Conservation (phyloP, 768 basidiomycete species). For the Gymnopilus junonius region DNA sequence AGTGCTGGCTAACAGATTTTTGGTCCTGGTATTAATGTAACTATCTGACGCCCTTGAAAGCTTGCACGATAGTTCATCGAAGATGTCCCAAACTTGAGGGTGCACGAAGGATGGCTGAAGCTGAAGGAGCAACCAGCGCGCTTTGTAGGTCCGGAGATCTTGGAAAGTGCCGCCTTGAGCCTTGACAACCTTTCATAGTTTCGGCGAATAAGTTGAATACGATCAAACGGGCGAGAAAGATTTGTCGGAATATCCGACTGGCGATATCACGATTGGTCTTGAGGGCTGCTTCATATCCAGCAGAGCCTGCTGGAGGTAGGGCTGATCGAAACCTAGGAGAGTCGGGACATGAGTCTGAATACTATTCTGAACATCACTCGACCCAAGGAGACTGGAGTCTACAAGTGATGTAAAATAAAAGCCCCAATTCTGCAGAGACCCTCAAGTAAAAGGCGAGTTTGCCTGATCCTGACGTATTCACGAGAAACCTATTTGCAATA, state of each 20-base stretch:
- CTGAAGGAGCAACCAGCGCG: constrained; percentile 47
- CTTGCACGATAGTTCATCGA: constrained; percentile 40
- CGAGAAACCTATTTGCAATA: constrained; percentile 37
- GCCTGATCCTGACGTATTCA: constrained; percentile 53
- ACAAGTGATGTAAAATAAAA: constrained; percentile 51
- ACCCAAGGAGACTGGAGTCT: constrained; percentile 48
- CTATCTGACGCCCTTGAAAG: constrained; percentile 36
- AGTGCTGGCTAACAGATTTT: constrained; percentile 33
- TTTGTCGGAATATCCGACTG: constrained; percentile 37
- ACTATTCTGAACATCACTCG: constrained; percentile 45
- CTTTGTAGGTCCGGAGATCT: constrained; percentile 28
- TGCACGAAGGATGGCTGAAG: constrained; percentile 41
- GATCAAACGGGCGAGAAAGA: constrained; percentile 45
- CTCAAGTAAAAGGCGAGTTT: constrained; percentile 50
- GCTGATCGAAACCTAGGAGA: constrained; percentile 33
- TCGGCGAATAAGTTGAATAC: constrained; percentile 44
- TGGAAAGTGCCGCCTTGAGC: neutral
- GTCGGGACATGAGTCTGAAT: constrained; percentile 43
- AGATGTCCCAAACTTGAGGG: constrained; percentile 44
- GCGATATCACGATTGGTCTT: constrained; percentile 43
- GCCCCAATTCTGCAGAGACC: constrained; percentile 51
- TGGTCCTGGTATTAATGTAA: constrained; percentile 40
- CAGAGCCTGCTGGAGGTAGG: constrained; percentile 36
- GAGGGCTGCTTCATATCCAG: constrained; percentile 35
- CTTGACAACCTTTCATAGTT: constrained; percentile 29